Conservation (phyloP, 495 filamentous ascomycete genomes). For the Articulospora tetracladia region DNA sequence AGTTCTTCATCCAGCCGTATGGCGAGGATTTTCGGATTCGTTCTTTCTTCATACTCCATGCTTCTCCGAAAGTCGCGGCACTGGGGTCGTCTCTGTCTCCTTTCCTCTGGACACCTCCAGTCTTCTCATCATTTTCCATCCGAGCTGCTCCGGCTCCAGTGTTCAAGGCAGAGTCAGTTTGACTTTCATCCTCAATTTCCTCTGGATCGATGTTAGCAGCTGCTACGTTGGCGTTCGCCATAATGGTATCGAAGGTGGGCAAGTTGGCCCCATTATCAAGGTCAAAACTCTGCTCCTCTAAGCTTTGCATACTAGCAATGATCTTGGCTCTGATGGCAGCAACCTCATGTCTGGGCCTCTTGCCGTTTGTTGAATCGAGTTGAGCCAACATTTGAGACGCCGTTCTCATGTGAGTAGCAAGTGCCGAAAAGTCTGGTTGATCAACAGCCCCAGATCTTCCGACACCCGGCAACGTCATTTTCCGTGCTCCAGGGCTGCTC, state of each 20-base stretch:
- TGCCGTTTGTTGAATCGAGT: conserved; percentile 66
- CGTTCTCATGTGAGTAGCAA: conserved; percentile 76
- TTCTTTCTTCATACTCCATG: conserved; percentile 71
- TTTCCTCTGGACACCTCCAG: conserved; percentile 68
- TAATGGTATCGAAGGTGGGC: conserved; percentile 70
- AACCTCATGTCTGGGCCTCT: conserved; percentile 66
- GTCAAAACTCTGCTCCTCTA: conserved; percentile 77
- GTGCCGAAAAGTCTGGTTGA: conserved; percentile 66
- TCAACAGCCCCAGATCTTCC: conserved; percentile 41
- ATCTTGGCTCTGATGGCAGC: conserved; percentile 73
- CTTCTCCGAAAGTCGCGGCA: conserved; percentile 74
- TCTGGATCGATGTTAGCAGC: conserved; percentile 39
- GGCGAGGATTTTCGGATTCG: conserved; percentile 71
- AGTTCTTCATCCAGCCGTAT: conserved; percentile 76
- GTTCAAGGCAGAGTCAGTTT: conserved; percentile 37
- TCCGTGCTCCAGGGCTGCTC: conserved; percentile 50
- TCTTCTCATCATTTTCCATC: conserved; percentile 81
- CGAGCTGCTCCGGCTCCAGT: conserved; percentile 64
- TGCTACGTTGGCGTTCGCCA: conserved; percentile 42
- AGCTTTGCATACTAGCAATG: conserved; percentile 77
- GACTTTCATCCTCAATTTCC: conserved; percentile 29
- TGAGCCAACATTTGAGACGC: conserved; percentile 77
- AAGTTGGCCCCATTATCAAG: conserved; percentile 46
- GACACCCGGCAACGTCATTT: conserved; percentile 41
- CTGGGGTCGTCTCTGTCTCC: conserved; percentile 78